Conservation (phyloP, 495 filamentous ascomycete species). For the Apodospora peruviana region DNA sequence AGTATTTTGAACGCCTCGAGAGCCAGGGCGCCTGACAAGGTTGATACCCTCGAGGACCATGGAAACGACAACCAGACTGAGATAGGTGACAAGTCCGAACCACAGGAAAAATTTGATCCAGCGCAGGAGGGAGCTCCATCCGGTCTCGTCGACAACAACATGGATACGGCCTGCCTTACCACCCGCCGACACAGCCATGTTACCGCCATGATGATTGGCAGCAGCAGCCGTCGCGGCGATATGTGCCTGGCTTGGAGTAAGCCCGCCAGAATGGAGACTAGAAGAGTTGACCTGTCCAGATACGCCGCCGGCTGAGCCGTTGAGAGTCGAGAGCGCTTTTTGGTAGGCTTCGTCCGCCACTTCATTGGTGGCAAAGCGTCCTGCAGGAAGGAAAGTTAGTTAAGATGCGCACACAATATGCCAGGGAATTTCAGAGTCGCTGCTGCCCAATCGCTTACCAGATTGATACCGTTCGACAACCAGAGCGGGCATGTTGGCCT, state of each 20-base stretch:
- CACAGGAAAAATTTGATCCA: conserved; percentile 82
- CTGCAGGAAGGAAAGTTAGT: conserved; percentile 4
- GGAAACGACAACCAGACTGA: conserved; percentile 67
- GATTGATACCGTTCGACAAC: conserved; percentile 83
- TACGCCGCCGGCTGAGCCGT: conserved; percentile 31
- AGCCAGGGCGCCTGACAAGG: conserved; percentile 70
- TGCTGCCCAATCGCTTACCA: conserved; percentile 30
- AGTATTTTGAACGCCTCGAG: conserved; percentile 51
- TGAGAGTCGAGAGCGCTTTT: conserved; percentile 64
- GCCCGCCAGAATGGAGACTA: conserved; percentile 23
- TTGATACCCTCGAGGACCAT: conserved; percentile 74
- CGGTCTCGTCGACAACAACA: conserved; percentile 91
- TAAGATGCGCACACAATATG: neutral
- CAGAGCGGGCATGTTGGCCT: conserved; percentile 87
- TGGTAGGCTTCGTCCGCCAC: conserved; percentile 68
- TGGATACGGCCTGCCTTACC: conserved; percentile 46
- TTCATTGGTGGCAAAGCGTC: conserved; percentile 70
- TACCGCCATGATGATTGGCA: conserved; percentile 64
- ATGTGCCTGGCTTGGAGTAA: conserved; percentile 64
- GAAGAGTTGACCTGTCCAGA: conserved; percentile 27
- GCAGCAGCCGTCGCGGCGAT: conserved; percentile 84
- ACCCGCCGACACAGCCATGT: conserved; percentile 46
- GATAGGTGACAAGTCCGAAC: conserved; percentile 70
- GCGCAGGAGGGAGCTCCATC: conserved; percentile 71
- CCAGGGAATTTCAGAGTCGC: neutral